Conservation (phyloP, 805 yeast genomes). For the Suhomyces emberorum region DNA sequence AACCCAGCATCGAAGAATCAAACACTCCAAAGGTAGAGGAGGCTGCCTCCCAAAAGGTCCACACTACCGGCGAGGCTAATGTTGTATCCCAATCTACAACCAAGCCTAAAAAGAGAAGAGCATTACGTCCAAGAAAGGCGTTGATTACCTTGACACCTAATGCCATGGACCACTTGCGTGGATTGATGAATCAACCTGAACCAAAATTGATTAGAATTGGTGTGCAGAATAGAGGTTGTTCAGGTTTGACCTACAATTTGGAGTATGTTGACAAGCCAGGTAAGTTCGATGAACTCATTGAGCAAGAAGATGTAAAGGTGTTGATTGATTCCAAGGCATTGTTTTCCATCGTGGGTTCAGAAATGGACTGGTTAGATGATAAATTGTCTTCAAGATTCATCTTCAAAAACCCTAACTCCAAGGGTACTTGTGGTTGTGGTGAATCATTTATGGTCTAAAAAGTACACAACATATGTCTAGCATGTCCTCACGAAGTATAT, state of each 20-base stretch:
- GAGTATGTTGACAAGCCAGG: constrained; percentile 89
- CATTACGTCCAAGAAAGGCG: constrained; percentile 83
- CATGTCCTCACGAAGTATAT: too few relatives aligned
- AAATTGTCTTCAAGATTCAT: constrained; percentile 85
- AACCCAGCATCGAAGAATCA: constrained; percentile 4
- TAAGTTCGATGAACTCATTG: constrained; percentile 91
- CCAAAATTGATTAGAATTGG: constrained; percentile 91
- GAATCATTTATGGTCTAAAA: constrained; percentile 94
- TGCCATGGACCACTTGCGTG: constrained; percentile 70
- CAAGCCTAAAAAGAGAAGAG: constrained; percentile 47
- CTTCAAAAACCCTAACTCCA: constrained; percentile 92
- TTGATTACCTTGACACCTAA: constrained; percentile 74
- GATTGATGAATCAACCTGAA: constrained; percentile 70
- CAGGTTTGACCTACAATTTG: constrained; percentile 87
- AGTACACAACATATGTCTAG: not conserved
- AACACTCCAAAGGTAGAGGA: constrained; percentile 7
- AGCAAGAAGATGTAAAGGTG: constrained; percentile 90
- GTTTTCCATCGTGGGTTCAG: constrained; percentile 92
- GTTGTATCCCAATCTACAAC: constrained; percentile 3
- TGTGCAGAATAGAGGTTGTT: constrained; percentile 95
- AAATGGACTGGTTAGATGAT: constrained; percentile 98
- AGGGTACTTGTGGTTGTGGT: constrained; percentile 98
- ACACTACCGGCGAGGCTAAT: constrained; percentile 4
- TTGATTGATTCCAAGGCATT: constrained; percentile 94
- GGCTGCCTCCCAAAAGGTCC: constrained; percentile 2